Base-by-base conservation (phyloP, 2,329 filamentous ascomycete genomes). In the Aureobasidium vineae region DNA sequence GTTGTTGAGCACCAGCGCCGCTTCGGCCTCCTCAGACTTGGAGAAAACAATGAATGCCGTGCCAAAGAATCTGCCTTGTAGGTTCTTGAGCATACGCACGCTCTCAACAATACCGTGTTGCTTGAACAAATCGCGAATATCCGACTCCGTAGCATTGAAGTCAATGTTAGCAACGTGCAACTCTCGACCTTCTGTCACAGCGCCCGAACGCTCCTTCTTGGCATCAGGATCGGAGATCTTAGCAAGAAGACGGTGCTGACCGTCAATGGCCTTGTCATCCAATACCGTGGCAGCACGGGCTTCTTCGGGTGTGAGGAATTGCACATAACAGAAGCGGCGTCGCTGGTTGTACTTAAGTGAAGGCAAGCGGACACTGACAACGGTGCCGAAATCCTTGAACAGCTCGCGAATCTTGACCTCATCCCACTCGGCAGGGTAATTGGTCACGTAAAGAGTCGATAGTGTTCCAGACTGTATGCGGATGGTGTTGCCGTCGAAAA, bases 261-360 rank as follows among this genome's bases (percentile, higher is more conserved):
- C 86, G 28, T 89, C 89, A 0, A 96, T 78, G 26, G 87, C 75
- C 66, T 84, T 88, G 31, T 89, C 89, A 73, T 97, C 84, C 57
- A 97, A 84, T 67, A 86, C 79, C 0, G 88, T 89, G 1, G 93
- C 93, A 57, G 75, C 76, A 45, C 86, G 83, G 0, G 92, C 91
- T 63, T 86, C 85, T n/a, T 83, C 82, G 2, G 84, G 78, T 38
- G 87, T 86, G 56, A 87, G 84, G 75, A 97, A 97, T n/a, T 96
- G 91, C 7, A 97, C 84, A 76, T 99, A 99, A 80, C 93, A 97
- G 79, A 99, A 99, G 28, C 95, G 89, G 38, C 95, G 90, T 71
- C 91, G 88, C 1, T 89, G 88, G 73, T 97, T 94, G 77, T 85
- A 92, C 75, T 96, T 96, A 61, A 99, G 85, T 66, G 92, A 97